Base-by-base conservation (phyloP, 139 green algal species). In the Yamagishiella unicocca region DNA sequence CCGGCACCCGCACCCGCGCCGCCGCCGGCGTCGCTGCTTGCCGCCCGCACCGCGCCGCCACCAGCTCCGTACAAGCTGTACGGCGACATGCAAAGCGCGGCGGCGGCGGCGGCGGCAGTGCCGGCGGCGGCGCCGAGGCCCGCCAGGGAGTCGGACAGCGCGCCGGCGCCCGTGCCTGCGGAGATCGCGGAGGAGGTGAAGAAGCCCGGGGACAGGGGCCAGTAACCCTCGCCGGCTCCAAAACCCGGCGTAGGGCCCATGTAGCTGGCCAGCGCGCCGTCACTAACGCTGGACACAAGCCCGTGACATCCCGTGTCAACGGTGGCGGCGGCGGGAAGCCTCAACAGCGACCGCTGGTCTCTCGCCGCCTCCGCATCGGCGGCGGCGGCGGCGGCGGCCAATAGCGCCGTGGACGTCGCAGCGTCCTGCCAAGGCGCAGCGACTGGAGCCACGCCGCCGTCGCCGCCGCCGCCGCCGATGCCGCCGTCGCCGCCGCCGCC, bases 181-280 rank as follows among this genome's bases (percentile, higher is more conserved):
- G 70, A 53, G 33, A 53, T 53, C 22, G 70, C 70, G 2, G 70
- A 10, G 37, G 70, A 38, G 5, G 70, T 40, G 38, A 78, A 53
- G 1, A 78, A 33, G 21, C 70, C 70, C 14, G 37, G 40, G 1
- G 70, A 54, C 25, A 35, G 22, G 21, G 38, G 10, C 38, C 70
- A 78, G 33, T 31, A 12, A 2, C 40, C 70, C 37, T 78, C 70
- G 42, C 21, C 73, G 42, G n/a, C 74, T 46, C 22, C 31, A n/a
- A 31, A 33, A 35, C 67, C 10, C 35, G 35, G 29, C 62, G 12
- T 71, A 55, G 38, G 25, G 43, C 29, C 46, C 31, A 82, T 33
- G 46, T 82, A 82, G 1, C 33, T n/a, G n/a, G 75, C 25, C 33
- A 83, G 75, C 14, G 75, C 75, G 75, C 75, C 53, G 75, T 83